Evolutionary conservation across 495 filamentous ascomycete species (phyloP), one percentile per base, ranked within the genome.

Genomic region (Aspergillus mulundensis): DNA sequence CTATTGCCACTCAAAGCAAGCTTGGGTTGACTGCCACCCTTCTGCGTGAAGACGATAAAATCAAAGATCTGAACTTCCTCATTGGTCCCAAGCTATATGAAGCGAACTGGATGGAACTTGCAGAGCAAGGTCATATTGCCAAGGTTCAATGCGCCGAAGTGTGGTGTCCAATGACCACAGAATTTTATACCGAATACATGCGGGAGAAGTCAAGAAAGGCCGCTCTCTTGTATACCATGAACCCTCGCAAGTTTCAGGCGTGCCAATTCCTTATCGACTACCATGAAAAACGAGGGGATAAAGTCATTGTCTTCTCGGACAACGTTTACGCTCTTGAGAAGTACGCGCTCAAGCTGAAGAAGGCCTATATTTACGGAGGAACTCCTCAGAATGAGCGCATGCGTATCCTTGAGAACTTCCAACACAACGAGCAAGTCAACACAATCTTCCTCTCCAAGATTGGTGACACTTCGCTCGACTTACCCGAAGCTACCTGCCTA

Each of bases 31-130:
- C 94, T 0, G 94, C 94, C 10, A 99, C 95, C 0, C 71, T 99
- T 15, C 84, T 99, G 10, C 81, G 95, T 75, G 94, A 98, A 68
- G 94, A 98, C 67, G 92, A 98, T 79, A 97, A 97, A 73, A 97
- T 98, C 62, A 88, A 87, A 19, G 92, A 97, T 79, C 76, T 98
- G 47, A 98, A 98, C 69, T 97, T 97, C 69, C 77, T 98, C 63
- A 97, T 98, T 69, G 94, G 94, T 0, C 94, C 94, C 5, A 98
- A 98, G 65, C 80, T 98, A 1, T 98, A 96, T 70, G 94, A 98
- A 68, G 94, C 94, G 23, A 98, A 98, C 69, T 98, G 94, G 94
- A 96, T 97, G 89, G 93, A 98, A 69, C 82, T 98, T 40, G 91
- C 92, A 0, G 89, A 97, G 56, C 89, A 96, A 70, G 94, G 94